Evolutionary conservation across 768 basidiomycete genomes (phyloP), one percentile per base, ranked within the genome.

Genomic region (Trametes villosa): DNA sequence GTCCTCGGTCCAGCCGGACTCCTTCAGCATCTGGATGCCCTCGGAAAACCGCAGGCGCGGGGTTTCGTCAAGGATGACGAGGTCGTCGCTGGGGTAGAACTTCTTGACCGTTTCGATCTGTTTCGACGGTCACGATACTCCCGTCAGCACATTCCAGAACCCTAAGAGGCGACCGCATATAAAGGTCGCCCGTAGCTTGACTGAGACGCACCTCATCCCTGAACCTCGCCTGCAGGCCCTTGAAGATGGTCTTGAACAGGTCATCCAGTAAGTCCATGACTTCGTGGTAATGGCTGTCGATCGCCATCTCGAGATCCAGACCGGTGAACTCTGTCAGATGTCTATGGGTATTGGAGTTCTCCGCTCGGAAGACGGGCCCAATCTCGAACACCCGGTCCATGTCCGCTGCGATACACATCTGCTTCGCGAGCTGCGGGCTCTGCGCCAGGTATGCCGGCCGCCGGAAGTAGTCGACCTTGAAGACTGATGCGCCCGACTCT

Each of bases 301-400:
- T 94, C 4, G 87, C 83, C 97, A 99, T 98, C 75, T 99, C 97
- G 67, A 99, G 81, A 88, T 99, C 97, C 65, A 99, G 86, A 27
- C 97, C 97, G 62, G 93, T 91, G 76, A 98, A 99, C 74, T 99
- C 97, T 22, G 97, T 98, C 75, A 99, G 80, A 79, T 99, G 97
- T 53, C 97, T 90, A 72, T 98, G 94, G 9, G 97, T 98, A 75
- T 96, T 94, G 53, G 96, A 91, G 75, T 98, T 88, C 76, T 99
- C 97, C 29, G 97, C 97, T 59, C 97, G 91, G 81, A 98, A 98
- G 50, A 98, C 96, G 55, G 89, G 86, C 0, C 88, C 97, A 62
- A 99, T 94, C 77, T 99, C 97, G 74, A 95, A 99, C 7, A 99
- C 97, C 30, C 94, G 84, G 75, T 98, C 97, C 74, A 98, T 94